Conservation (phyloP, 345 rosid genomes). For the Psidium friedrichsthalianum region DNA sequence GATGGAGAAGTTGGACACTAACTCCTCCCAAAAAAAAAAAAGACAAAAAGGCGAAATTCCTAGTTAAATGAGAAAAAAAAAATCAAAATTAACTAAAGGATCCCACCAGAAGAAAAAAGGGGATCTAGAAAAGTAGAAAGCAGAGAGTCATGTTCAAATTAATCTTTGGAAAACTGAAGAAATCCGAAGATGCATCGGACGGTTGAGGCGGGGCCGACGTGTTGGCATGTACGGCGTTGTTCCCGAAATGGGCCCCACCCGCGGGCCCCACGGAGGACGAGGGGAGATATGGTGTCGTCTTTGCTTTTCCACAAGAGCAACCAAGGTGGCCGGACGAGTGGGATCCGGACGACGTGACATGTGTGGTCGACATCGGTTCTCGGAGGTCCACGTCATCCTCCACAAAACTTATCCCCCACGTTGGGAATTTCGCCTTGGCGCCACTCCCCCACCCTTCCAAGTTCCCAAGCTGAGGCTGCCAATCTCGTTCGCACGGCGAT, state of each 20-base stretch:
- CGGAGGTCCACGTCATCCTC: constrained; percentile 33
- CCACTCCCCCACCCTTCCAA: not conserved
- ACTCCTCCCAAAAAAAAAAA: not conserved
- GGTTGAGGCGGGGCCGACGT: not conserved
- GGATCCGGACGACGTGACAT: constrained; percentile 21
- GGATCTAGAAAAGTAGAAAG: not conserved
- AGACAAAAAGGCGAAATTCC: not conserved
- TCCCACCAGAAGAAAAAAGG: not conserved
- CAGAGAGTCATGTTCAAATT: not conserved
- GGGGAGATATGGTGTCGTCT: no score
- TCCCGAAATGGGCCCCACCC: not conserved
- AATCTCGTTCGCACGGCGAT: no score
- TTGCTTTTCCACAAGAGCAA: not conserved
- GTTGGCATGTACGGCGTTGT: not conserved
- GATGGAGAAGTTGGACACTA: not conserved
- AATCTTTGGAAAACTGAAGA: not conserved
- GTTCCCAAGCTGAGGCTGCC: not conserved
- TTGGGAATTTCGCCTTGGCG: not conserved
- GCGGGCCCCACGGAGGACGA: not conserved
- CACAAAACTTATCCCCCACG: constrained; percentile 3
- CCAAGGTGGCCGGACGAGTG: not conserved
- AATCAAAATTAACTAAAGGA: not conserved
- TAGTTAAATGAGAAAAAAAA: not conserved
- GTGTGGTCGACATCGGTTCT: constrained; percentile 30
- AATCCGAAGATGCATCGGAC: not conserved